Percentiles rank a stretch among this genome's conserved stretches.
These are phyloP conservation scores for Sonneratia caseolaris DNA, from an alignment of 345 rosid species.

Conservation along the genomic window DNA sequence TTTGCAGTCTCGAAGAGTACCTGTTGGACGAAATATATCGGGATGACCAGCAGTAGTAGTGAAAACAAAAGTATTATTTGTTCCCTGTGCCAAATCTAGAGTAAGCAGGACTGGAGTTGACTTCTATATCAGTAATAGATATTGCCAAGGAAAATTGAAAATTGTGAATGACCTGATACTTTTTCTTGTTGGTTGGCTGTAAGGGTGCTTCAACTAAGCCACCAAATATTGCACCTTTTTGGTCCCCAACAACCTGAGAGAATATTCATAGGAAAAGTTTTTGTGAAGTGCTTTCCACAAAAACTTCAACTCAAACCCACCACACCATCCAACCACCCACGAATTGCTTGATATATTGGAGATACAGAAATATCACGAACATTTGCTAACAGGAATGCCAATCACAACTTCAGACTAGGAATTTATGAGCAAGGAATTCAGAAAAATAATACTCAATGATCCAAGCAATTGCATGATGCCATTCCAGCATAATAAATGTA, in stretches of 20 bases:
- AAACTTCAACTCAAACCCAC: not conserved
- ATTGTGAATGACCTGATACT: constrained; percentile 52
- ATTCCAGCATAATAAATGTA: not conserved
- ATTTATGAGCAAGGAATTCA: not conserved
- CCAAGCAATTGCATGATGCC: not conserved
- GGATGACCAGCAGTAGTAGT: constrained; percentile 61
- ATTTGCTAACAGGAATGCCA: not conserved
- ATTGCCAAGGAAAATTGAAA: not conserved
- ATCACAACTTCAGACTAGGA: not conserved
- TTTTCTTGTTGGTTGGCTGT: constrained; percentile 50
- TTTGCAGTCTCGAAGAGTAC: constrained; percentile 22
- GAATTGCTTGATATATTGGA: not conserved
- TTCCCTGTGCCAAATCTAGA: constrained; percentile 48
- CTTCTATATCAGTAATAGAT: not conserved
- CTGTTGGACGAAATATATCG: constrained; percentile 67
- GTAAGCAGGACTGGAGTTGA: constrained; percentile 7
- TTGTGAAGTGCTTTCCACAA: not conserved
- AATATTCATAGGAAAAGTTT: constrained; percentile 1
- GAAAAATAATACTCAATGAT: not conserved
- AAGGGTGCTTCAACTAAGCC: constrained; percentile 93
- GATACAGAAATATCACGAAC: not conserved
- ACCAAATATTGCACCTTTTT: constrained; percentile 87
- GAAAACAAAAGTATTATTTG: constrained; percentile 84
- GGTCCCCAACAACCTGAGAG: constrained; percentile 78
- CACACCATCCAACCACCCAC: not conserved